phyloP scores from a whole-genome alignment of 2,329 filamentous ascomycete genomes.

The Exutisphaerella laricina region DNA sequence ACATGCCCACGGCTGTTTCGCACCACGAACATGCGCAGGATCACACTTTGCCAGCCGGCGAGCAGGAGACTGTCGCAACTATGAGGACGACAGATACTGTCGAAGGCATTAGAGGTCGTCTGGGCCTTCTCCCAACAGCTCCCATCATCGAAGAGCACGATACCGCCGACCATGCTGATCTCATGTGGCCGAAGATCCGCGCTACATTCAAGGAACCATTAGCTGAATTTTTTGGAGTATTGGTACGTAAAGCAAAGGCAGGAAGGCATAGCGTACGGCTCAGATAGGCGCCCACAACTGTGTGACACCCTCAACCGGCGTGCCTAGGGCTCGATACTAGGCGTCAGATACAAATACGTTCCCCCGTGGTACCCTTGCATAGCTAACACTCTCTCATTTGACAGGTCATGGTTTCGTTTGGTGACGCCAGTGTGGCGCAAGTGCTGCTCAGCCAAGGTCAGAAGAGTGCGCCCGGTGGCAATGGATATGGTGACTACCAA shows the following conservation, averaged over 20 bases:
- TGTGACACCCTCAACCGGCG: too few relatives aligned
- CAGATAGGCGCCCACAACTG: too few relatives aligned
- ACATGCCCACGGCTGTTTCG: neutral
- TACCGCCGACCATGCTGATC: slow-evolving; percentile 30
- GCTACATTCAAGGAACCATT: slow-evolving; percentile 38
- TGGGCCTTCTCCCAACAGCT: slow-evolving; percentile 38
- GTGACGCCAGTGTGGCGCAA: slow-evolving; percentile 42
- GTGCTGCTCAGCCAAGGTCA: slow-evolving; percentile 37
- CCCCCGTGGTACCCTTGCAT: too few relatives aligned
- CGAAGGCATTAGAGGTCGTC: slow-evolving; percentile 7
- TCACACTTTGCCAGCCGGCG: neutral
- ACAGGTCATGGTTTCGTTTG: slow-evolving; percentile 43
- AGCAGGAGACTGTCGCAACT: neutral
- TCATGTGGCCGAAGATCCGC: slow-evolving; percentile 37
- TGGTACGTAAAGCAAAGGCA: too few relatives aligned
- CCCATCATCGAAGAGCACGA: slow-evolving; percentile 41
- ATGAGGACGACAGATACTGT: slow-evolving; percentile 1
- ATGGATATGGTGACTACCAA: slow-evolving; percentile 40
- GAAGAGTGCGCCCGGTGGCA: slow-evolving; percentile 37
- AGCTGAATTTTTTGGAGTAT: slow-evolving; percentile 41
- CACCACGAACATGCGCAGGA: slow-evolving; percentile 1
- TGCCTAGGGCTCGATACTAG: too few relatives aligned
- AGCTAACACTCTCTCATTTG: too few relatives aligned
- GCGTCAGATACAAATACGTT: too few relatives aligned
- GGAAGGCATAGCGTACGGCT: too few relatives aligned